Evolutionary conservation across 768 basidiomycete genomes (phyloP).

Genomic region (Steccherinum ochraceum): DNA sequence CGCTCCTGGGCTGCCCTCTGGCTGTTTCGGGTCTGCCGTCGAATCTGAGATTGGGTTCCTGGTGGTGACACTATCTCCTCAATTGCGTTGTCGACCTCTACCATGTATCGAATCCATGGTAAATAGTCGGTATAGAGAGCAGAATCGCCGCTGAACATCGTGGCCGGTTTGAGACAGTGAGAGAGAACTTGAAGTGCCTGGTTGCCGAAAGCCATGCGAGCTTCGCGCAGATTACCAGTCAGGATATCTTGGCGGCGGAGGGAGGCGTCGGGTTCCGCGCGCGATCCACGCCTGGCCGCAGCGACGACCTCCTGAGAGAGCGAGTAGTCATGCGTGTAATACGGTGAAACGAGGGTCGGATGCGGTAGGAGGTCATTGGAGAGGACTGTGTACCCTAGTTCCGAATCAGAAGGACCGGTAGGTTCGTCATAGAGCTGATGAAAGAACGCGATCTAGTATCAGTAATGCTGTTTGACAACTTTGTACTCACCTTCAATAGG

Average conservation of each 20-base stretch:
- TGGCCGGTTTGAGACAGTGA: neutral
- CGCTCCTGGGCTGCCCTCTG: slow-evolving; percentile 36
- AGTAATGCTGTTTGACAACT: neutral
- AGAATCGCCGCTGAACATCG: neutral
- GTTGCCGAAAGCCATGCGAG: neutral
- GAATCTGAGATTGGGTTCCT: slow-evolving; percentile 10
- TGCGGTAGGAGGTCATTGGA: neutral
- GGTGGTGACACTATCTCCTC: slow-evolving; percentile 12
- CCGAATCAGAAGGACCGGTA: neutral
- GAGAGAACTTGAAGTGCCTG: neutral
- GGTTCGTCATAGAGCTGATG: neutral
- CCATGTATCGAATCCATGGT: slow-evolving; percentile 62
- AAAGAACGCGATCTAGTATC: neutral
- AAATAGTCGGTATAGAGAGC: slow-evolving; percentile 60
- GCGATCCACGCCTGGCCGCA: neutral
- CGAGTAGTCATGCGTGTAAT: neutral
- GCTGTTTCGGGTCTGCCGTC: slow-evolving; percentile 55
- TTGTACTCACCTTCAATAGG: neutral
- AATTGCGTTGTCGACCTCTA: slow-evolving; percentile 54
- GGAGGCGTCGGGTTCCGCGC: neutral
- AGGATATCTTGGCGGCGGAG: neutral
- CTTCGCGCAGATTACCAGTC: neutral
- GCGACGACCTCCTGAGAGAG: neutral
- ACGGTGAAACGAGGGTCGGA: neutral
- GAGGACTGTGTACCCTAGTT: neutral